Conservation (phyloP, 768 basidiomycete genomes). For the Scleroderma citrinum region DNA sequence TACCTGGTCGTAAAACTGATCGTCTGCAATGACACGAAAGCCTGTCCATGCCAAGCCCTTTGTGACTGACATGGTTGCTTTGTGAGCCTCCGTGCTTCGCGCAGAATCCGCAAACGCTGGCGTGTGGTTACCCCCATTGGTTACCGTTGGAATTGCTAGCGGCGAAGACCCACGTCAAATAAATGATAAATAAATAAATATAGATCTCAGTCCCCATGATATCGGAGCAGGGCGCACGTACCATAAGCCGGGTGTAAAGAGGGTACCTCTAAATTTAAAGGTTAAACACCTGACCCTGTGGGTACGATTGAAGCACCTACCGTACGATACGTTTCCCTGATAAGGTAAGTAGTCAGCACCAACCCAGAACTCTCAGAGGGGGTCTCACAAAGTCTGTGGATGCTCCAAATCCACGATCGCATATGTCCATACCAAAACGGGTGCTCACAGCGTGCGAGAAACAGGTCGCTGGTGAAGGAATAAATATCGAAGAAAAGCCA, state of each 20-base stretch:
- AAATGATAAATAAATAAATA: constrained; percentile 11
- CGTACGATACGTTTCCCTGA: constrained; percentile 71
- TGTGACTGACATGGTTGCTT: constrained; percentile 46
- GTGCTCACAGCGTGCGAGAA: constrained; percentile 42
- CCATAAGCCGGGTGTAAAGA: constrained; percentile 60
- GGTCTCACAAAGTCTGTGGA: constrained; percentile 75
- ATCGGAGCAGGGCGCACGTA: constrained; percentile 26
- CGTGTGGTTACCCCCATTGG: constrained; percentile 73
- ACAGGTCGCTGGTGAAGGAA: constrained; percentile 38
- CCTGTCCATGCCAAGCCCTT: constrained; percentile 61
- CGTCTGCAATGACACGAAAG: constrained; percentile 53
- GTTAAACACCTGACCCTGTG: constrained; percentile 9
- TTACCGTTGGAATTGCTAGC: constrained; percentile 65
- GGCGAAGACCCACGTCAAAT: constrained; percentile 7
- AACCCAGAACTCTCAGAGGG: constrained; percentile 1
- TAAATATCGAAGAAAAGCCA: neutral
- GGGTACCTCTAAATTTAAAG: constrained; percentile 42
- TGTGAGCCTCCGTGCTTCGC: constrained; percentile 55
- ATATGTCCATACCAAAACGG: constrained; percentile 38
- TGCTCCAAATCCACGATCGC: constrained; percentile 39
- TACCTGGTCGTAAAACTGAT: constrained; percentile 52
- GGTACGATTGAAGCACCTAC: constrained; percentile 32
- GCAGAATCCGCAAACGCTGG: constrained; percentile 59
- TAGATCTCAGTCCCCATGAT: constrained; percentile 8
- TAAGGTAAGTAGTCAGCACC: constrained; percentile 11